Evolutionary conservation across 129 eudicot genomes (phyloP).

Genomic region (Helianthus tuberosus): DNA sequence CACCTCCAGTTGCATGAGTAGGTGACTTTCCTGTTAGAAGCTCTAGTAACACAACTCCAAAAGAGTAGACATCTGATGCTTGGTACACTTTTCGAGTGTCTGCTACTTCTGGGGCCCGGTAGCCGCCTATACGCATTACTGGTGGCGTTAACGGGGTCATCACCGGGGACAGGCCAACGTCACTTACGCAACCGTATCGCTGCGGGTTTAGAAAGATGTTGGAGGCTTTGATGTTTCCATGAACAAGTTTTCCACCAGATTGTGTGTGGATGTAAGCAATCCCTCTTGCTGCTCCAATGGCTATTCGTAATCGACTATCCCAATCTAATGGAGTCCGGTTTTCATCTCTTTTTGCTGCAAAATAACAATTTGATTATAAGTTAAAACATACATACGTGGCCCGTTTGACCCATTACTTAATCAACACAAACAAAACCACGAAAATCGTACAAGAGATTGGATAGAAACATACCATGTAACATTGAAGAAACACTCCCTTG

Average conservation of each 20-base stretch:
- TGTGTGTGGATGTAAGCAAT: constrained; percentile 77
- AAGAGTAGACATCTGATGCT: constrained; percentile 80
- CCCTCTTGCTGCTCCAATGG: constrained; percentile 86
- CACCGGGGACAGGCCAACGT: constrained; percentile 72
- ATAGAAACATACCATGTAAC: constrained; percentile 68
- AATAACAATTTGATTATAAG: not conserved
- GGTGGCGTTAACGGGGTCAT: constrained; percentile 56
- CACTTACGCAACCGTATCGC: constrained; percentile 61
- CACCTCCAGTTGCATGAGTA: constrained; percentile 58
- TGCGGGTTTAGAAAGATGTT: constrained; percentile 77
- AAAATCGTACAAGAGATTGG: not conserved
- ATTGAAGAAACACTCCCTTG: constrained; percentile 75
- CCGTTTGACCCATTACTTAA: not conserved
- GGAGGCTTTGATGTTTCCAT: constrained; percentile 88
- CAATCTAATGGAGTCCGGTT: constrained; percentile 66
- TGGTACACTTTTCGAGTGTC: constrained; percentile 71
- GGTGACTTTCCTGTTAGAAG: constrained; percentile 89
- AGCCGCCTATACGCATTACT: constrained; percentile 52
- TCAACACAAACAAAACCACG: not conserved
- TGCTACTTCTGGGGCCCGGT: constrained; percentile 83
- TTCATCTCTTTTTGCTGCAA: constrained; percentile 73
- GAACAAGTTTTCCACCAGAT: constrained; percentile 66
- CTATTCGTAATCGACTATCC: constrained; percentile 73
- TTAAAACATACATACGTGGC: too few species aligned
- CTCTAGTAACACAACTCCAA: constrained; percentile 78